These are phyloP conservation scores for Nyssa sinensis DNA, from an alignment of 148 eudicot genomes.

Conservation along the genomic window DNA sequence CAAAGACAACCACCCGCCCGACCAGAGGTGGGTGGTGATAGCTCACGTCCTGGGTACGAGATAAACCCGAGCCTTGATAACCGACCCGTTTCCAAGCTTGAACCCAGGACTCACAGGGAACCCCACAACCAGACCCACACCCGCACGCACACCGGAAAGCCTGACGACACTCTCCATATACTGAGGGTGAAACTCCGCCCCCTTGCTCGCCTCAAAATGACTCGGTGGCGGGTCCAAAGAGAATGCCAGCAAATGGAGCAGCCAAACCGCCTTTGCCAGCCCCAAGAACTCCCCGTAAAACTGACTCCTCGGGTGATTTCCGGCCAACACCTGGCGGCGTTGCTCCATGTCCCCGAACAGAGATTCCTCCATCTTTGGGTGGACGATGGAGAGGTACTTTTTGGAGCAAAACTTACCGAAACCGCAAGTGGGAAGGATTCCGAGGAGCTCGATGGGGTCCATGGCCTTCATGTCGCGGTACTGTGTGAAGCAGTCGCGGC, in stretches of 20 bases:
- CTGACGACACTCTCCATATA: constrained; percentile 91
- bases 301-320: constrained; percentile 76
- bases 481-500: constrained; percentile 77
- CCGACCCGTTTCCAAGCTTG: constrained; percentile 71
- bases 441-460: constrained; percentile 91
- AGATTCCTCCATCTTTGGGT: constrained; percentile 96
- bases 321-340: constrained; percentile 64
- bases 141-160: constrained; percentile 48
- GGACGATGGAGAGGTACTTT: constrained; percentile 79
- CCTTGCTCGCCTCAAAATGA: constrained; percentile 84
- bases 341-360: constrained; percentile 85
- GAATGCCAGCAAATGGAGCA: constrained; percentile 91
- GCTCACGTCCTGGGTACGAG: constrained; percentile 52
- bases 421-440: constrained; percentile 74
- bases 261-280: constrained; percentile 86
- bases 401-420: constrained; percentile 83
- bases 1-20: not conserved
- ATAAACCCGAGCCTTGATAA: constrained; percentile 77
- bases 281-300: constrained; percentile 76
- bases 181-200: constrained; percentile 72
- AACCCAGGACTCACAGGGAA: constrained; percentile 92
- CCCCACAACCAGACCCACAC: constrained; percentile 60
- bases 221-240: constrained; percentile 86
- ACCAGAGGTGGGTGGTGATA: too few relatives aligned
- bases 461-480: constrained; percentile 86